These are phyloP conservation scores for Rhynchosporium secalis DNA, from an alignment of 2,329 filamentous ascomycete genomes.

Conservation along the genomic window DNA sequence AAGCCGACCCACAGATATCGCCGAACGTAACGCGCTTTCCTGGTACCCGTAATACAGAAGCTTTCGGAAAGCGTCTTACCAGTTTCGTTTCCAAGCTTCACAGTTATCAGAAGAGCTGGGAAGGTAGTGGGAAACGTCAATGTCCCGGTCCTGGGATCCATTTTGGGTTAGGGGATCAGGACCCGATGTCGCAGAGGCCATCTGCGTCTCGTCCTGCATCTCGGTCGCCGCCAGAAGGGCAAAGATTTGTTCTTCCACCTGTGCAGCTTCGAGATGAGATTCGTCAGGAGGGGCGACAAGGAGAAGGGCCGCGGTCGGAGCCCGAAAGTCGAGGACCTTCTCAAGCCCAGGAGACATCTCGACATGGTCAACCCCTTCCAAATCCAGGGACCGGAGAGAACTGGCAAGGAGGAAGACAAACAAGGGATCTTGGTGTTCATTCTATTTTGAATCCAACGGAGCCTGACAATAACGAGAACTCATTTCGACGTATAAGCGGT, in stretches of 20 bases:
- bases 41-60: constrained; percentile 35
- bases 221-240: constrained; percentile 43
- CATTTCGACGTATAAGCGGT: constrained; percentile 30
- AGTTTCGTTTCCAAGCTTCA: constrained; percentile 40
- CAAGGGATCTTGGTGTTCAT: constrained; percentile 40
- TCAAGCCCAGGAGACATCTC: constrained; percentile 30
- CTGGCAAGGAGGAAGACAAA: constrained; percentile 32
- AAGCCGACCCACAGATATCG: constrained; percentile 37
- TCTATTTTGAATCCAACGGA: constrained; percentile 42
- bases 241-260: constrained; percentile 38
- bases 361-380: constrained; percentile 28
- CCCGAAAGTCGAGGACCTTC: constrained; percentile 29
- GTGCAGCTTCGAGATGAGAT: constrained; percentile 40
- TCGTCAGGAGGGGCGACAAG: constrained; percentile 31
- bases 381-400: constrained; percentile 28
- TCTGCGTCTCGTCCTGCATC: constrained; percentile 57
- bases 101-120: constrained; percentile 41
- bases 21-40: constrained; percentile 35
- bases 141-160: constrained; percentile 56
- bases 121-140: constrained; percentile 49
- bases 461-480: constrained; percentile 28
- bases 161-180: constrained; percentile 56
- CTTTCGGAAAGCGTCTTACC: constrained; percentile 37
- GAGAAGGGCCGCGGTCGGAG: constrained; percentile 32
- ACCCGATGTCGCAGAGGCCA: constrained; percentile 65